Conservation (phyloP, 2,329 filamentous ascomycete species). For the Colletotrichum somersetense region DNA sequence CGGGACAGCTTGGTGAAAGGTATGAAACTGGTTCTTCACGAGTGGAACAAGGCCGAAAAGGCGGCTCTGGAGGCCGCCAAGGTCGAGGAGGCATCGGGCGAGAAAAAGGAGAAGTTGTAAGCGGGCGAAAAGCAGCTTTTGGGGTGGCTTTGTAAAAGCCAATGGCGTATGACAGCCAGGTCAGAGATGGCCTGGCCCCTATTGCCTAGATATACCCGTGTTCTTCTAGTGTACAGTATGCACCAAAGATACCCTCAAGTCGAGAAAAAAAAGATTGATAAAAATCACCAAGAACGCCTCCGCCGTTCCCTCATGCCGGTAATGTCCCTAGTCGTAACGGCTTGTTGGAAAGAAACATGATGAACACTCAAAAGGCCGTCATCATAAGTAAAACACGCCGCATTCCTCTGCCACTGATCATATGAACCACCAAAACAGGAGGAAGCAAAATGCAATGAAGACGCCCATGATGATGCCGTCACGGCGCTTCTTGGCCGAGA, state of each 20-base stretch:
- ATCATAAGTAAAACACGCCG: constrained; percentile 12
- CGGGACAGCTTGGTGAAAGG: constrained; percentile 75
- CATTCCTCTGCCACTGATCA: constrained; percentile 54
- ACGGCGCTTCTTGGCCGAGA: constrained; percentile 93
- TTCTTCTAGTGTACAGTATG: constrained; percentile 42
- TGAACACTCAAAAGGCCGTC: constrained; percentile 14
- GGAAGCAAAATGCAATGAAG: constrained; percentile 93
- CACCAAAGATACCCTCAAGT: constrained; percentile 41
- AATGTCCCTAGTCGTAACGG: constrained; percentile 38
- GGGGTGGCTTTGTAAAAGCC: constrained; percentile 26
- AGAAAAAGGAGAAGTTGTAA: constrained; percentile 4
- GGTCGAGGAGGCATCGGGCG: constrained; percentile 13
- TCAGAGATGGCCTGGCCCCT: constrained; percentile 9
- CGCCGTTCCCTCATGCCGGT: constrained; percentile 41
- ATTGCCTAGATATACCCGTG: constrained; percentile 35
- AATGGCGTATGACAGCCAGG: constrained; percentile 9
- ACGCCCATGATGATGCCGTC: constrained; percentile 93
- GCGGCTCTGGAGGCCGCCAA: constrained; percentile 44
- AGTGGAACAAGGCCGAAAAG: constrained; percentile 60
- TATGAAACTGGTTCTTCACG: constrained; percentile 71
- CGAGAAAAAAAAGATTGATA: constrained; percentile 13
- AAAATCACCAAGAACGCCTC: constrained; percentile 38
- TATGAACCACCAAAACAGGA: constrained; percentile 85
- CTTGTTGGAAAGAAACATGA: constrained; percentile 29
- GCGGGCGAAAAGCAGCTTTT: constrained; percentile 11